These are phyloP conservation scores for Ceratobasidium sp. DNA, from an alignment of 1,284 basidiomycete species.

Conservation along the genomic window DNA sequence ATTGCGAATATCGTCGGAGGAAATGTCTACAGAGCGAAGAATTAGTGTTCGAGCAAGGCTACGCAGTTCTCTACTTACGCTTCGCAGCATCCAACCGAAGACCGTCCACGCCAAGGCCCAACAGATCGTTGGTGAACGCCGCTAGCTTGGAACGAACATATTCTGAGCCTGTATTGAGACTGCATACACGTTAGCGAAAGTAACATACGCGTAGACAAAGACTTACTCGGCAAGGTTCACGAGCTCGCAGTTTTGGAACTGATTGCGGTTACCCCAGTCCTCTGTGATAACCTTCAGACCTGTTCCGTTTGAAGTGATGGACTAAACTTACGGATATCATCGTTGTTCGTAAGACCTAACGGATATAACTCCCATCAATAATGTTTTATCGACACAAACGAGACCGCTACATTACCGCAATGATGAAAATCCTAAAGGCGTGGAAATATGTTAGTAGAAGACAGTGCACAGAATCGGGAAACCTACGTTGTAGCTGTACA, in stretches of 20 bases:
- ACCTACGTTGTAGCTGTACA: constrained; percentile 28
- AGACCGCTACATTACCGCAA: too few species aligned
- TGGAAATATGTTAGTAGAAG: too few species aligned
- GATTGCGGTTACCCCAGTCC: constrained; percentile 65
- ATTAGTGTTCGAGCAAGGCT: too few species aligned
- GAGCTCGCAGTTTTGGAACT: constrained; percentile 72
- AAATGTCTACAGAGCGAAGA: constrained; percentile 44
- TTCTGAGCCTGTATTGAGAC: constrained; percentile 68
- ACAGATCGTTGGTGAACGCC: constrained; percentile 70
- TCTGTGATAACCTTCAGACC: constrained; percentile 51
- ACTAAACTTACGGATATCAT: too few species aligned
- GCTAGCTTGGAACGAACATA: constrained; percentile 69
- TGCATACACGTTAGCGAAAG: constrained; percentile 37
- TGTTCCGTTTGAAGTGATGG: not conserved
- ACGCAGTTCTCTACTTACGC: constrained; percentile 64
- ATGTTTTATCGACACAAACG: too few species aligned
- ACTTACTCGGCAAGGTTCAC: constrained; percentile 48
- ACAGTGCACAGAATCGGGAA: not conserved
- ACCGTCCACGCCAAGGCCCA: constrained; percentile 74
- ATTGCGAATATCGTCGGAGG: constrained; percentile 43
- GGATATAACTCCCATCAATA: too few species aligned
- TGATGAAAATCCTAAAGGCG: too few species aligned
- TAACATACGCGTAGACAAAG: not conserved
- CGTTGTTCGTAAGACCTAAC: too few species aligned
- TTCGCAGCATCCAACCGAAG: constrained; percentile 77